Base-by-base conservation (phyloP, 2,329 filamentous ascomycete genomes). In the Cladosporium sphaerospermum region DNA sequence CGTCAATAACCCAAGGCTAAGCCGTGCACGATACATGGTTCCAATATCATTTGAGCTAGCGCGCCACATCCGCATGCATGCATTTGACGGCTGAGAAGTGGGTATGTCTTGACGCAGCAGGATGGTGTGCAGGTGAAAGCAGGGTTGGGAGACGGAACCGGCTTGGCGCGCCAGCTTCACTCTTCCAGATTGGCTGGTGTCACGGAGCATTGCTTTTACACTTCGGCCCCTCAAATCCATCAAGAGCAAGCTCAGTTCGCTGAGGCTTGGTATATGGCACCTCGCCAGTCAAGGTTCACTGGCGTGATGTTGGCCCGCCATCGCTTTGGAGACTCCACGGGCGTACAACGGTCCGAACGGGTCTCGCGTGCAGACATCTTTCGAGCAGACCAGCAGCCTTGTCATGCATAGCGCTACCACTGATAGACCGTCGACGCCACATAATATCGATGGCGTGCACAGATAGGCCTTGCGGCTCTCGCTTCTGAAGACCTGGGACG, bases 311-410 rank as follows among this genome's bases (percentile, higher is more conserved):
- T 31, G 48, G 39, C 48, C 48, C 48, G 13, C 16, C 32, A 31
- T 43, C 23, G 28, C 42, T 32, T 51, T 51, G 48, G 48, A 33
- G 48, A 34, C 32, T 44, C 40, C 40, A 43, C 37, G 40, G 39
- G 48, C 23, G 32, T 51, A 51, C 32, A 18, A 40, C 44, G 31
- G 31, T 18, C 36, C n/a, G n/a, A 3, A 13, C n/a, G 34, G n/a
- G 10, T n/a, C n/a, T 36, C 18, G 32, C 40, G 8, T 33, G 14
- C 28, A 34, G 31, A 18, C 9, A 40, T 44, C 19, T 51, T 31
- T 40, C 34, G 48, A 51, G 48, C 48, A 51, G 11, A 51, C 48
- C 48, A 44, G 16, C 48, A 32, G 48, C n/a, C 32, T 39, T 19
- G 14, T 42, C 31, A 18, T 42, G 47, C 47, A 41, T 39, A 28